Percentiles rank a stretch among this genome's conserved stretches.
phyloP scores from a whole-genome alignment of 2,329 filamentous ascomycete species.

The Bipolaris zeicola region DNA sequence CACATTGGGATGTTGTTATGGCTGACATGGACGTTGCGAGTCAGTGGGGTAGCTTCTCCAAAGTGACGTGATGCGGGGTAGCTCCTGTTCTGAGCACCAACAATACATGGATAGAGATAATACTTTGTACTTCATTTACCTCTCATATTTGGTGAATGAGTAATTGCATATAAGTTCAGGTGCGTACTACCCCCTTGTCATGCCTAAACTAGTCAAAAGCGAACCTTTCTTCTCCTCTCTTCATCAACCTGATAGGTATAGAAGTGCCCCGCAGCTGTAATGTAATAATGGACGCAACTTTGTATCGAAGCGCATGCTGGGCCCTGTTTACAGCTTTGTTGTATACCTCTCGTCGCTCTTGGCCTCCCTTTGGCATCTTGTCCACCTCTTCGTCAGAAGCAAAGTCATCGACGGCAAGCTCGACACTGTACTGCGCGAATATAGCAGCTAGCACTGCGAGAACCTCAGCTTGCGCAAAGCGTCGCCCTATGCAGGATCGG shows the following conservation, averaged over 20 bases:
- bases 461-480: constrained; percentile 64
- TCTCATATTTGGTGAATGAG: not conserved
- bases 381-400: constrained; percentile 51
- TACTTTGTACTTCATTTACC: not conserved
- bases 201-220: constrained; percentile 31
- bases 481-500: constrained; percentile 61
- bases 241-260: constrained; percentile 71
- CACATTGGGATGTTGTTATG: constrained; percentile 1
- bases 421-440: constrained; percentile 66
- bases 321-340: constrained; percentile 63
- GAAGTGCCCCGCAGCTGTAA: constrained; percentile 67
- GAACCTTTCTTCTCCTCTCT: constrained; percentile 73
- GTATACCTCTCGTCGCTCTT: constrained; percentile 64
- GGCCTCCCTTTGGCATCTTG: constrained; percentile 47
- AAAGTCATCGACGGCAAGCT: constrained; percentile 66
- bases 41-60: constrained; percentile 23
- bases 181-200: not conserved
- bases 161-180: not conserved
- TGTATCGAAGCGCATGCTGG: constrained; percentile 58
- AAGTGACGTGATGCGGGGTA: constrained; percentile 31
- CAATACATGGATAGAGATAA: not conserved
- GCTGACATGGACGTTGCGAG: not conserved
- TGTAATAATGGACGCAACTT: constrained; percentile 68
- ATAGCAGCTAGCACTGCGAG: constrained; percentile 59
- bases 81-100: not conserved